These are phyloP conservation scores for Lachnellula subtilissima DNA, from an alignment of 2,329 filamentous ascomycete genomes.

Conservation along the genomic window DNA sequence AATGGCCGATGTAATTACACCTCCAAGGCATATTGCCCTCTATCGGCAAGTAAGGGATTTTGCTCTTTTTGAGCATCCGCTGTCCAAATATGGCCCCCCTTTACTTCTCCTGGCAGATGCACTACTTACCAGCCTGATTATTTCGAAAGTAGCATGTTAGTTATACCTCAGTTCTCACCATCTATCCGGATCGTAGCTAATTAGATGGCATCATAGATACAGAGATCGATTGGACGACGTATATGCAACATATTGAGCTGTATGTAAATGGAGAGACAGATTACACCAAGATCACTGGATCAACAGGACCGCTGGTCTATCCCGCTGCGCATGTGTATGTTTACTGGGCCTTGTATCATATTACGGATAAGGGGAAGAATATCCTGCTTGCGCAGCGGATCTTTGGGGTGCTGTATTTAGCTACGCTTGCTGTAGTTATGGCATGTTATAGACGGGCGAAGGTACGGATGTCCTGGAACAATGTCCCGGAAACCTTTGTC, in stretches of 20 bases:
- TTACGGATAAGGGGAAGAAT: conserved; percentile 72
- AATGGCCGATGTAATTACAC: conserved; percentile 7
- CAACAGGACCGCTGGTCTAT: conserved; percentile 91
- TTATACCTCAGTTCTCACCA: background rate
- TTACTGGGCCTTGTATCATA: conserved; percentile 71
- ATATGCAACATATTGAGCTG: conserved; percentile 87
- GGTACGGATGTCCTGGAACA: conserved; percentile 38
- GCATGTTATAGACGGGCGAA: conserved; percentile 72
- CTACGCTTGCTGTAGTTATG: conserved; percentile 71
- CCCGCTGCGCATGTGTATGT: conserved; percentile 91
- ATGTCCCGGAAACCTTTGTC: background rate
- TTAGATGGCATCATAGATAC: conserved; percentile 57
- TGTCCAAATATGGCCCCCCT: conserved; percentile 24
- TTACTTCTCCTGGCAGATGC: conserved; percentile 26
- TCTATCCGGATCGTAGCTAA: background rate
- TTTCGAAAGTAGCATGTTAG: conserved; percentile 29
- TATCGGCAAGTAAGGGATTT: conserved; percentile 22
- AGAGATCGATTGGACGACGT: conserved; percentile 95
- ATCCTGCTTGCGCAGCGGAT: conserved; percentile 77
- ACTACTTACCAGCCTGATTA: conserved; percentile 26
- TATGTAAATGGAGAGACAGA: conserved; percentile 81
- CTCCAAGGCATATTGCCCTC: conserved; percentile 9
- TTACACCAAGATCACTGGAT: conserved; percentile 79
- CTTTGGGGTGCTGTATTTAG: conserved; percentile 76
- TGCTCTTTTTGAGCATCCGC: conserved; percentile 24